phyloP scores from a whole-genome alignment of 352 stramenopile species.

The Pythium phragmitis region DNA sequence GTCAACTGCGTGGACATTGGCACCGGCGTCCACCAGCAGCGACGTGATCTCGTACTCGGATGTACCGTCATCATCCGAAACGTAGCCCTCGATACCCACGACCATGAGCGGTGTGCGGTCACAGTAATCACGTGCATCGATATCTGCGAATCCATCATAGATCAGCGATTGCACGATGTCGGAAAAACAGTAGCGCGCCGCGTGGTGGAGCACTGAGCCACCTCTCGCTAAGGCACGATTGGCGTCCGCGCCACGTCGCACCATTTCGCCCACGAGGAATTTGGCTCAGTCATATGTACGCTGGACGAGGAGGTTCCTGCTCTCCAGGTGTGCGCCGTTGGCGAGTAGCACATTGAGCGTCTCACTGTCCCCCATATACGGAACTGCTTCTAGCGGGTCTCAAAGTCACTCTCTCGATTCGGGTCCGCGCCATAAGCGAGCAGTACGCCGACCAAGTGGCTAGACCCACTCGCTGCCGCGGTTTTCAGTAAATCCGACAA shows the following conservation, averaged over 20 bases:
- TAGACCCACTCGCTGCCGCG: background rate
- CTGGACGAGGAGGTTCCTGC: background rate
- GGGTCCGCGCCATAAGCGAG: slow-evolving; percentile 25
- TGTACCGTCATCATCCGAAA: too few species aligned
- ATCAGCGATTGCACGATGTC: background rate
- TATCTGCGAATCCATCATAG: background rate
- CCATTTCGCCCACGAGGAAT: too few species aligned
- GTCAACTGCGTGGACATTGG: slow-evolving; percentile 1
- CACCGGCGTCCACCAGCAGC: background rate
- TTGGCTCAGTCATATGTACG: background rate
- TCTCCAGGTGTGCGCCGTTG: background rate
- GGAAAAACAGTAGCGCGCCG: background rate
- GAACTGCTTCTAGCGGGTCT: background rate
- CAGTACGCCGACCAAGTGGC: slow-evolving; percentile 8
- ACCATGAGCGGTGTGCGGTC: slow-evolving; percentile 2
- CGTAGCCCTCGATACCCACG: background rate
- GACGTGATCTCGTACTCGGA: too few species aligned
- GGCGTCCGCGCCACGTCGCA: too few species aligned
- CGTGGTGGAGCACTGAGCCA: background rate
- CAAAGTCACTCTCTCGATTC: background rate
- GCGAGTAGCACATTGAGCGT: background rate
- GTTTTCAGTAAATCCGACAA: background rate
- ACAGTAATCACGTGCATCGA: background rate
- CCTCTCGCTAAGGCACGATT: too few species aligned
- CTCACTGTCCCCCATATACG: background rate